Percentiles rank a stretch among this genome's conserved stretches.
Evolutionary conservation across 73 alveolate species (phyloP).

Genomic region (Paramecium bursaria): DNA sequence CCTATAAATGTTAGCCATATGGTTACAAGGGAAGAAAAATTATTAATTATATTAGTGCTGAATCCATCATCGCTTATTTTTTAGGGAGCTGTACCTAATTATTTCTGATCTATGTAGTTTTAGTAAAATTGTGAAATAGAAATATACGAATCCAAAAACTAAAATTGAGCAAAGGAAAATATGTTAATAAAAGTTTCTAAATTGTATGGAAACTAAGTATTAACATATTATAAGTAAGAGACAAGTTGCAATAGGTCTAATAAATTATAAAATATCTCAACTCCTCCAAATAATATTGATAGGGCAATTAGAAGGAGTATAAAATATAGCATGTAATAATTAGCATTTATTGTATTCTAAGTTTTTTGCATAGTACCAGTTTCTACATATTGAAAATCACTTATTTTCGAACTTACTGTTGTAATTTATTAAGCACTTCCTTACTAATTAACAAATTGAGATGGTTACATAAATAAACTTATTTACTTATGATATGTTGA

Average conservation of each 20-base stretch:
- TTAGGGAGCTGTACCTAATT: too few species aligned
- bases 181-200: neutral
- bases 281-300: neutral
- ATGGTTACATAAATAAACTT: too few species aligned
- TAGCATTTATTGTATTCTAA: neutral
- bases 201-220: constrained; percentile 18
- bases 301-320: neutral
- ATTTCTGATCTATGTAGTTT: too few species aligned
- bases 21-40: neutral
- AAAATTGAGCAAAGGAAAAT: neutral
- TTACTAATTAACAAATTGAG: too few species aligned
- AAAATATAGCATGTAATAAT: neutral
- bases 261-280: constrained; percentile 21
- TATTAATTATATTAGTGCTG: too few species aligned
- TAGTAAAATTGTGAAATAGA: too few species aligned
- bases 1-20: neutral
- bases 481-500: too few species aligned
- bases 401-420: too few species aligned
- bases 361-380: too few species aligned
- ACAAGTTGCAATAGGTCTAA: constrained; percentile 2
- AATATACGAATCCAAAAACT: neutral
- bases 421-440: too few species aligned
- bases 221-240: constrained; percentile 10
- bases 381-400: too few species aligned
- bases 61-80: too few species aligned